These are phyloP conservation scores for Bjerkandera adusta DNA, from an alignment of 1,284 basidiomycete genomes.

Conservation along the genomic window DNA sequence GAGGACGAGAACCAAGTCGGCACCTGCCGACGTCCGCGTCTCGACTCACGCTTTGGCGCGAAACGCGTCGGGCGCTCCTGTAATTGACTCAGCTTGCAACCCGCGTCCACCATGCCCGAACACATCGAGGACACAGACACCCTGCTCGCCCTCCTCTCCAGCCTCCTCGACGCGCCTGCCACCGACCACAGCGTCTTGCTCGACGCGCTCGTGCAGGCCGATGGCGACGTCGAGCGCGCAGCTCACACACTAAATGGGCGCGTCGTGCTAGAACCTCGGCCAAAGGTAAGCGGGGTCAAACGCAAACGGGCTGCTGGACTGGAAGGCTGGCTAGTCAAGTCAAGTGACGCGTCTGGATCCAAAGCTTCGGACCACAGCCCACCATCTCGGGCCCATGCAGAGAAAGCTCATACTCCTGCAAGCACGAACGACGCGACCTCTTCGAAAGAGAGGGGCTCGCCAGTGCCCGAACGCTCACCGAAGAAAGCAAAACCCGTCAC, in stretches of 20 bases:
- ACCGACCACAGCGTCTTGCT: constrained; percentile 45
- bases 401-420: constrained; percentile 5
- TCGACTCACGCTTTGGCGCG: no score
- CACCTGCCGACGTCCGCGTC: no score
- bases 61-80: constrained; percentile 4
- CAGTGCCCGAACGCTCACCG: neutral
- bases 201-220: constrained; percentile 55
- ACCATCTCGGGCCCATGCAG: constrained; percentile 18
- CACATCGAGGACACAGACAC: constrained; percentile 57
- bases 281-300: constrained; percentile 27
- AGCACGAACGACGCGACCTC: neutral
- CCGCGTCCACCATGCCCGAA: neutral
- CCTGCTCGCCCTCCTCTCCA: constrained; percentile 63
- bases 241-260: constrained; percentile 35
- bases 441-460: neutral
- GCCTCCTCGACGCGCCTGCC: constrained; percentile 44
- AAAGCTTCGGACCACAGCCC: no score
- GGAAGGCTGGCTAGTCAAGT: constrained; percentile 47
- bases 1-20: no score
- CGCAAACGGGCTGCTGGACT: constrained; percentile 43
- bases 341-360: no score
- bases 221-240: constrained; percentile 63
- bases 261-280: neutral
- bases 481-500: constrained; percentile 30
- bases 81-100: neutral